Evolutionary conservation across 805 yeast genomes (phyloP).

Genomic region (Brettanomyces naardenensis): DNA sequence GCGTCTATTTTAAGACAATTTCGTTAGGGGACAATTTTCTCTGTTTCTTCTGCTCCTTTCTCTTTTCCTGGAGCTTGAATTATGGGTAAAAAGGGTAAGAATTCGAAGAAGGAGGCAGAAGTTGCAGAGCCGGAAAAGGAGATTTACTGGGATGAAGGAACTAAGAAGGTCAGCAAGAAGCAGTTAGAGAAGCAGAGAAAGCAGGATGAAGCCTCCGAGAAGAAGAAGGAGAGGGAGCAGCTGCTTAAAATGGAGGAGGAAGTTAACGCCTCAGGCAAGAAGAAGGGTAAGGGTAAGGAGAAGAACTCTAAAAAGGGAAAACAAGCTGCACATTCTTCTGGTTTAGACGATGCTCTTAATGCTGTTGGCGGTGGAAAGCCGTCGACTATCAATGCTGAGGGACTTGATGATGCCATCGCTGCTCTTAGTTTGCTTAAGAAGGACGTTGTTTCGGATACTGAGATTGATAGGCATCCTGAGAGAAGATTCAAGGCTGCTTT

Average conservation of each 20-base stretch:
- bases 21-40: too few species aligned
- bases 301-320: conserved; percentile 28
- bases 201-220: conserved; percentile 66
- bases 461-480: conserved; percentile 81
- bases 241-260: conserved; percentile 56
- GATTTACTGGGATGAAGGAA: conserved; percentile 58
- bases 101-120: conserved; percentile 41
- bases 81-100: conserved; percentile 25
- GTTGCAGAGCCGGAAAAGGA: conserved; percentile 33
- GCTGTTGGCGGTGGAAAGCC: conserved; percentile 31
- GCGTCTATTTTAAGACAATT: too few species aligned
- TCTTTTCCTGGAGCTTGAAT: too few species aligned
- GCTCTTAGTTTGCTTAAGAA: conserved; percentile 62
- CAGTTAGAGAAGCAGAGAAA: conserved; percentile 61
- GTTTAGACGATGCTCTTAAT: conserved; percentile 60
- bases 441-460: conserved; percentile 50
- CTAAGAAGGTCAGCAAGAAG: conserved; percentile 63
- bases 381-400: conserved; percentile 56
- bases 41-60: too few species aligned
- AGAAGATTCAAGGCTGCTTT: conserved; percentile 79
- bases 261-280: conserved; percentile 38
- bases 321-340: conserved; percentile 32
- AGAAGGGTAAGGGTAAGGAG: conserved; percentile 57
- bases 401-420: conserved; percentile 71
- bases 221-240: conserved; percentile 78